These are phyloP conservation scores for Suillus bovinus DNA, from an alignment of 768 basidiomycete genomes.

Conservation along the genomic window DNA sequence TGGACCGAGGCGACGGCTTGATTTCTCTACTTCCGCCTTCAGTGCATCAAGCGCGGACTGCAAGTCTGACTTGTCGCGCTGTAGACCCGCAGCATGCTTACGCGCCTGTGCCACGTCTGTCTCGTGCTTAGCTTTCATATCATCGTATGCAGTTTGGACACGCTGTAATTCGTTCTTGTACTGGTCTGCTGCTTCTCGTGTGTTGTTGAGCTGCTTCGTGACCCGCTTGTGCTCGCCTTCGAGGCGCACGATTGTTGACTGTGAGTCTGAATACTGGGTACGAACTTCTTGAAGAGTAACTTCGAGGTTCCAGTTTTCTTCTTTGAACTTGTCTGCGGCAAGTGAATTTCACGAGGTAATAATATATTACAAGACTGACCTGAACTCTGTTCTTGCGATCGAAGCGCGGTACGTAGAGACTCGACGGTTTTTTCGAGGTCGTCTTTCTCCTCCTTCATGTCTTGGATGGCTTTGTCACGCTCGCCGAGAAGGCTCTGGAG, in stretches of 20 bases:
- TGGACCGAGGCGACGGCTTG: slow-evolving; percentile 55
- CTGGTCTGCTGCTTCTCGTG: slow-evolving; percentile 76
- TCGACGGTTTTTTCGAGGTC: slow-evolving; percentile 82
- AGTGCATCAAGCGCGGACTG: slow-evolving; percentile 76
- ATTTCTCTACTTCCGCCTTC: slow-evolving; percentile 70
- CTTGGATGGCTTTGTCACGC: slow-evolving; percentile 89
- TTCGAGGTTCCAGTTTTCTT: slow-evolving; percentile 99
- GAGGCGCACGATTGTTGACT: slow-evolving; percentile 63
- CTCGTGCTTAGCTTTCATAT: slow-evolving; percentile 89
- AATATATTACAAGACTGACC: slow-evolving; percentile 44
- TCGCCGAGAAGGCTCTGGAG: slow-evolving; percentile 90
- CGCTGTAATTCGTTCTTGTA: slow-evolving; percentile 87
- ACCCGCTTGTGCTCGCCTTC: slow-evolving; percentile 85
- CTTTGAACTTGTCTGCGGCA: slow-evolving; percentile 84
- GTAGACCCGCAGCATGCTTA: slow-evolving; percentile 82
- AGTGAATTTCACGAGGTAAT: not conserved
- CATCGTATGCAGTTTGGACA: slow-evolving; percentile 59
- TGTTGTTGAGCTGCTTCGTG: slow-evolving; percentile 66
- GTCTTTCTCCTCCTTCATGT: slow-evolving; percentile 90
- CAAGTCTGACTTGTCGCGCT: slow-evolving; percentile 91
- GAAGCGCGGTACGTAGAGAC: slow-evolving; percentile 67
- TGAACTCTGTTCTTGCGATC: slow-evolving; percentile 77
- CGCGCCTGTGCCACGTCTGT: slow-evolving; percentile 92
- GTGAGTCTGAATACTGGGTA: slow-evolving; percentile 63
- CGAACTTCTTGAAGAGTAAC: slow-evolving; percentile 88